Evolutionary conservation across 768 basidiomycete species (phyloP).

Genomic region (Roridomyces roridus): DNA sequence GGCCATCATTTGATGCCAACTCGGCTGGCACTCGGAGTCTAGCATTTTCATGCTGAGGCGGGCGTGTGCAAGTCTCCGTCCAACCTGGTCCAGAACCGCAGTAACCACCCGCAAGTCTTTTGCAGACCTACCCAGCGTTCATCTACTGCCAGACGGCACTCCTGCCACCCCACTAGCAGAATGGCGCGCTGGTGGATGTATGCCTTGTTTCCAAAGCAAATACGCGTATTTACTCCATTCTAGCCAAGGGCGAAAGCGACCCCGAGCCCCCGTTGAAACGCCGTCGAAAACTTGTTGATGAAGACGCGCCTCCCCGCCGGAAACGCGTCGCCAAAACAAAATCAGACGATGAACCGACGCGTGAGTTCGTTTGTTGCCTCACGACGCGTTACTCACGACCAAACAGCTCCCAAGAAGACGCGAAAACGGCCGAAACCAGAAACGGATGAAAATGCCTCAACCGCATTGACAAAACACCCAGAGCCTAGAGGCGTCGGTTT

Average conservation of each 20-base stretch:
- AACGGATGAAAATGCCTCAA: background rate
- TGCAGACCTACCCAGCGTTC: constrained; percentile 50
- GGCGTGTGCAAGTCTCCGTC: background rate
- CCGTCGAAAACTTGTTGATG: background rate
- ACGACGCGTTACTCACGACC: background rate
- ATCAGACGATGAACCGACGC: constrained; percentile 6
- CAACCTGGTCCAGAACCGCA: background rate
- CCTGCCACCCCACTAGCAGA: constrained; percentile 34
- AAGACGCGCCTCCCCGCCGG: constrained; percentile 1
- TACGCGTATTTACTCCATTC: too few species aligned
- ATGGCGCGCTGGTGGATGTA: constrained; percentile 31
- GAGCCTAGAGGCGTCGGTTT: constrained; percentile 44
- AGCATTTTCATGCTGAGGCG: background rate
- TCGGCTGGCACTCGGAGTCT: too few species aligned
- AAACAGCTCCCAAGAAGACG: constrained; percentile 1
- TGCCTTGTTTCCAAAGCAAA: background rate
- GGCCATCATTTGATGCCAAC: too few species aligned
- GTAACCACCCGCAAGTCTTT: constrained; percentile 48
- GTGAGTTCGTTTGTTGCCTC: background rate
- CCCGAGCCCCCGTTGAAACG: constrained; percentile 5
- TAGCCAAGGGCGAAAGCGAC: too few species aligned
- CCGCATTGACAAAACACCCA: background rate
- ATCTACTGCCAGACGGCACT: constrained; percentile 35
- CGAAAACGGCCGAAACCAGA: constrained; percentile 3
- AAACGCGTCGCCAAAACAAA: constrained; percentile 20